phyloP scores from a whole-genome alignment of 352 stramenopile genomes.

The Phytophthora rubi region DNA sequence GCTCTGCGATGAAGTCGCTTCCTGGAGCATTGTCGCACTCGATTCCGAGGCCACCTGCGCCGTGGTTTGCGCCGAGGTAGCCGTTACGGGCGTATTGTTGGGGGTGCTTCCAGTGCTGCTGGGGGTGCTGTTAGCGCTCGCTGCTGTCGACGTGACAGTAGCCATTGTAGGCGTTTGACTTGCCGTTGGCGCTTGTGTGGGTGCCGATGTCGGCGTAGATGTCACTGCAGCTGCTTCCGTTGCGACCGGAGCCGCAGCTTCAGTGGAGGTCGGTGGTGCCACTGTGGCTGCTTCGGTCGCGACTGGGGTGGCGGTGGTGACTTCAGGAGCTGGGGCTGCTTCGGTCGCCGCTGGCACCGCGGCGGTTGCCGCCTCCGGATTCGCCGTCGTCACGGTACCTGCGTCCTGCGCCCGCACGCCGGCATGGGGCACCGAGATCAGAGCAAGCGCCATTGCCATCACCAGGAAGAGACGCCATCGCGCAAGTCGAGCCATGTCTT shows the following conservation, averaged over 20 bases:
- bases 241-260: slow-evolving; percentile 11
- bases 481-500: slow-evolving; percentile 27
- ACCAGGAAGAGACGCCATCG: slow-evolving; percentile 20
- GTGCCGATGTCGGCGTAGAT: not conserved
- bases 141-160: slow-evolving; percentile 5
- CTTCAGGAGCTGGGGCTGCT: not conserved
- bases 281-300: slow-evolving; percentile 9
- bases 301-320: slow-evolving; percentile 11
- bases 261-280: not conserved
- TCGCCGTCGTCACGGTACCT: slow-evolving; percentile 9
- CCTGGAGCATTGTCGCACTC: slow-evolving; percentile 12
- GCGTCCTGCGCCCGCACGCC: slow-evolving; percentile 26
- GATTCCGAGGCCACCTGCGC: slow-evolving; percentile 1
- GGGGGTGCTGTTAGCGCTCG: not conserved
- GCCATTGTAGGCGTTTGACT: slow-evolving; percentile 14
- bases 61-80: slow-evolving; percentile 1
- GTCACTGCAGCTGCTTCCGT: slow-evolving; percentile 17
- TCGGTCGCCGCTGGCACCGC: slow-evolving; percentile 6
- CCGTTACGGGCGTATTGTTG: slow-evolving; percentile 1
- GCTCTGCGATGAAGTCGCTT: slow-evolving; percentile 4
- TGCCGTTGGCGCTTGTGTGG: not conserved
- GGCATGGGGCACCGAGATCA: slow-evolving; percentile 10
- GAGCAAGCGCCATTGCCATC: slow-evolving; percentile 11
- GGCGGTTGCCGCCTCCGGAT: slow-evolving; percentile 10
- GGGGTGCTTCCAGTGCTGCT: not conserved